Evolutionary conservation across 192 early-diverging fungal species (phyloP).

Genomic region (Coemansia sp.): DNA sequence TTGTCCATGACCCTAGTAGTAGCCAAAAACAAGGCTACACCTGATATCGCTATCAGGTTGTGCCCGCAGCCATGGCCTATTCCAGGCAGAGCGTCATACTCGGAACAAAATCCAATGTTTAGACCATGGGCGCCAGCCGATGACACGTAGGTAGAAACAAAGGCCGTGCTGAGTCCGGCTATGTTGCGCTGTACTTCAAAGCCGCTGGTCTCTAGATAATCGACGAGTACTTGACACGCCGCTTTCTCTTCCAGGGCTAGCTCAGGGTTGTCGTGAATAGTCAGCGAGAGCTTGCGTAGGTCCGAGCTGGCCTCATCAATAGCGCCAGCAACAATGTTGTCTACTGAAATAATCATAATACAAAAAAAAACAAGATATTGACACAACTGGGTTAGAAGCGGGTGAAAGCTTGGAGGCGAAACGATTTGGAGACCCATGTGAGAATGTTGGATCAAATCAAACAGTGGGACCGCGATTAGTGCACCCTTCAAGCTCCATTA

Average conservation of each 20-base stretch:
- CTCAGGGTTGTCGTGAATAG: constrained; percentile 69
- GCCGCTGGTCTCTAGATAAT: constrained; percentile 68
- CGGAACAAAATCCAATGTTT: constrained; percentile 64
- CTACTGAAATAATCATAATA: constrained; percentile 24
- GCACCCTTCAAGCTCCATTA: not conserved
- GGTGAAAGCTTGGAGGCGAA: not conserved
- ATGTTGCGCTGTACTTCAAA: constrained; percentile 65
- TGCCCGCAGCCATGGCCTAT: constrained; percentile 74
- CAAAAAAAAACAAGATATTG: not conserved
- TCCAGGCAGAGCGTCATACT: constrained; percentile 71
- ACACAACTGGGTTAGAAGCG: not conserved
- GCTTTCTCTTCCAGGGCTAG: constrained; percentile 59
- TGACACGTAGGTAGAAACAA: constrained; percentile 68
- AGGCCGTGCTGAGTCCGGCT: constrained; percentile 73
- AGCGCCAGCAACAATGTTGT: constrained; percentile 18
- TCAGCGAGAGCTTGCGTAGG: constrained; percentile 30
- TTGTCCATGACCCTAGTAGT: constrained; percentile 47
- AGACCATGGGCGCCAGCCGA: constrained; percentile 40
- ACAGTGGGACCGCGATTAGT: not conserved
- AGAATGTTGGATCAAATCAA: not conserved
- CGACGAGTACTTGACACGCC: constrained; percentile 66
- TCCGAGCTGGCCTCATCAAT: constrained; percentile 29
- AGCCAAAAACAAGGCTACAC: constrained; percentile 66
- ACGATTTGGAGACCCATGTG: not conserved
- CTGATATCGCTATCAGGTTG: constrained; percentile 74